phyloP scores from a whole-genome alignment of 331 rosid species.

The Saraca asoca region DNA sequence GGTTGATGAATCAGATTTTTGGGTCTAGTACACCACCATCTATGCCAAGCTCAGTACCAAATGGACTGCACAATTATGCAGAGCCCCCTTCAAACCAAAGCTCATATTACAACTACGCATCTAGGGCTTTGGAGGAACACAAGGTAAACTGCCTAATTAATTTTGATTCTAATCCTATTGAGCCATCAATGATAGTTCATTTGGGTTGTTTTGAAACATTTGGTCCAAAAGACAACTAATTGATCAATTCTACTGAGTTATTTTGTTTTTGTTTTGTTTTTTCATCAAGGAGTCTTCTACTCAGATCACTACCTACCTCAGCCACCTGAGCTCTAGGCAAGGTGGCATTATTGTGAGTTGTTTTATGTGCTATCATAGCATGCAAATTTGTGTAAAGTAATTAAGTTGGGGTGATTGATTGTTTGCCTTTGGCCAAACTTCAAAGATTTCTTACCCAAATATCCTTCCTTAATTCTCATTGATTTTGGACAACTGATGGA shows the following conservation, averaged over 20 bases:
- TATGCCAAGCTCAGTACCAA: constrained; percentile 37
- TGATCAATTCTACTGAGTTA: too few species aligned
- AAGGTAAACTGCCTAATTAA: constrained; percentile 35
- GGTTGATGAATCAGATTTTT: constrained; percentile 44
- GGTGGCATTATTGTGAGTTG: neutral
- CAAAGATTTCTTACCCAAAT: neutral
- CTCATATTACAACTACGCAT: constrained; percentile 31
- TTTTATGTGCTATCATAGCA: neutral
- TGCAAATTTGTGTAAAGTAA: neutral
- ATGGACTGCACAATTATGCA: constrained; percentile 35
- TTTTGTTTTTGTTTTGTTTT: too few species aligned
- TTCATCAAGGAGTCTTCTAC: too few species aligned
- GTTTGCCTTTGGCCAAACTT: neutral
- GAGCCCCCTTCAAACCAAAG: constrained; percentile 91
- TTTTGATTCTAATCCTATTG: neutral
- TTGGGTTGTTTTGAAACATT: too few species aligned
- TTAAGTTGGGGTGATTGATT: neutral
- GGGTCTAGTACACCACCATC: constrained; percentile 27
- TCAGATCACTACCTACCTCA: too few species aligned
- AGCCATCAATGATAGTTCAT: neutral
- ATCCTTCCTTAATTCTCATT: neutral
- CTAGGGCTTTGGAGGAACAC: constrained; percentile 40
- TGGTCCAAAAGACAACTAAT: too few species aligned
- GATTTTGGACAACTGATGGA: neutral
- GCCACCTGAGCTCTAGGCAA: too few species aligned